phyloP scores from a whole-genome alignment of 1,284 basidiomycete species.

The Agroathelia rolfsii region DNA sequence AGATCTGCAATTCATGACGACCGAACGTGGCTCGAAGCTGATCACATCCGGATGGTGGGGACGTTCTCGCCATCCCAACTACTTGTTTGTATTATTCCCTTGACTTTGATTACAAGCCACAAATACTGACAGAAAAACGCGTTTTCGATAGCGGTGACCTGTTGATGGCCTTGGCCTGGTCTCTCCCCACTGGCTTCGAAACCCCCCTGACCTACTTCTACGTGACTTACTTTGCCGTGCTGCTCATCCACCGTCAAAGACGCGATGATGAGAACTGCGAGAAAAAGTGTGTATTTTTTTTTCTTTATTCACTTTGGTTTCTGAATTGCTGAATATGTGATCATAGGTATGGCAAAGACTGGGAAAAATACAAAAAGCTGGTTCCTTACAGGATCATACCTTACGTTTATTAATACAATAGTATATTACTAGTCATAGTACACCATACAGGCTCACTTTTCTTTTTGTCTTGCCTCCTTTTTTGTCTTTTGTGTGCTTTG shows the following conservation, averaged over 20 bases:
- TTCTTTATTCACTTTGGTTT: conserved; percentile 4
- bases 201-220: conserved; percentile 98
- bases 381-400: conserved; percentile 86
- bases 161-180: conserved; percentile 91
- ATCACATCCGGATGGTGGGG: conserved; percentile 99
- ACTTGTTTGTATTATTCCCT: conserved; percentile 46
- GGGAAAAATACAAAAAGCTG: conserved; percentile 78
- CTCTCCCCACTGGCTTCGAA: conserved; percentile 83
- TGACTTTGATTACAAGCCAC: conserved; percentile 1
- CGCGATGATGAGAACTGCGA: conserved; percentile 91
- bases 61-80: conserved; percentile 86
- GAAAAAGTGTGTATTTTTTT: conserved; percentile 53
- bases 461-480: no score
- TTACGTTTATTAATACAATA: conserved; percentile 72
- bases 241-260: conserved; percentile 85
- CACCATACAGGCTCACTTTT: no score
- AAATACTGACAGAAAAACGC: conserved; percentile 7
- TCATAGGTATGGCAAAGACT: conserved; percentile 74
- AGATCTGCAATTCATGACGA: conserved; percentile 80
- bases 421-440: no score
- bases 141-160: conserved; percentile 57
- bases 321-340: conserved; percentile 13
- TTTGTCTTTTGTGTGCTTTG: no score
- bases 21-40: conserved; percentile 81
- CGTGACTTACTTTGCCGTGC: conserved; percentile 78